Evolutionary conservation across 495 filamentous ascomycete genomes (phyloP), one percentile per base, ranked within the genome.

Genomic region (Penicillium dipodomyicola): DNA sequence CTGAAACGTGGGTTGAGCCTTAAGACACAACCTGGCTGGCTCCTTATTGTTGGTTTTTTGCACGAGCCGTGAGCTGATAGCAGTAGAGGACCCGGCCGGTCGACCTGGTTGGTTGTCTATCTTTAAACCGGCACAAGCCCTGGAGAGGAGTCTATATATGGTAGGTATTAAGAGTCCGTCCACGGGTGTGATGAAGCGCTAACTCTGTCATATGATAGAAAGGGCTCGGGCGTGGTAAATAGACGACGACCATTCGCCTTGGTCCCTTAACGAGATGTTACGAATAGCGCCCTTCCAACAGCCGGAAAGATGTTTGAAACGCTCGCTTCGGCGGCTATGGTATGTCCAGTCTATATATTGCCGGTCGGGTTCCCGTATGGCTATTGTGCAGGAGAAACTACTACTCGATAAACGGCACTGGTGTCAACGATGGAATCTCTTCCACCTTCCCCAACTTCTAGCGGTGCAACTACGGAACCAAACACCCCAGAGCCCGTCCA

Each of bases 381-480:
- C 35, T 7, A 37, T 37, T 37, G 6, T 15, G 14, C 5, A 15
- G 2, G 8, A 37, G 5, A 37, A 37, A 37, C 33, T 37, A 37
- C 33, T 15, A 14, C 33, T 15, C 5, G 14, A 37, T 3, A 37
- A 15, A 14, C 12, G 14, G 5, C 33, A 30, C 7, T 11, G 4
- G 5, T 37, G 3, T 15, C 33, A 37, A 37, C 11, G n/a, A 37
- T 37, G 33, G 33, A 37, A 4, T 37, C 14, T 37, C 12, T 37
- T 37, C 33, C 12, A 15, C 12, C 12, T 37, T 49, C 29, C 19
- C 40, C 3, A 17, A 43, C 8, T 43, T n/a, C 20, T 12, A 14
- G 33, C 23, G 37, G 22, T n/a, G 49, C 20, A 9, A 52, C n/a
- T 23, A 43, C 49, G 19, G 37, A 52, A 25, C 49, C 37, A 29